phyloP scores from a whole-genome alignment of 2,329 filamentous ascomycete species.

The Rhytidhysteron rufulum region DNA sequence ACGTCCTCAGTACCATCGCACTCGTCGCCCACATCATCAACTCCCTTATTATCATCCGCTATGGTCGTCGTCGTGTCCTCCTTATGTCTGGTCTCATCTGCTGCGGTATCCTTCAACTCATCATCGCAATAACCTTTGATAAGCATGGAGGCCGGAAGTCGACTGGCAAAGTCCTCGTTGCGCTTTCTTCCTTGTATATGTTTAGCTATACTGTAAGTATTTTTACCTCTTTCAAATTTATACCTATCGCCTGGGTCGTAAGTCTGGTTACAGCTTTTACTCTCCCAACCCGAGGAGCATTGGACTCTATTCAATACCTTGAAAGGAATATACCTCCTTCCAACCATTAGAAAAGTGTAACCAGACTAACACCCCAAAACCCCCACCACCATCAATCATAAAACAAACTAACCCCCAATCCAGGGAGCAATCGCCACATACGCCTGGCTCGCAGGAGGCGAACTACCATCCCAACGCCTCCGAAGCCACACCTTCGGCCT shows the following conservation, averaged over 20 bases:
- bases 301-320: no score
- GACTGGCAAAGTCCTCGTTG: slow-evolving; percentile 51
- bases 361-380: no score
- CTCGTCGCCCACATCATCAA: slow-evolving; percentile 56
- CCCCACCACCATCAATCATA: background rate
- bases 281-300: no score
- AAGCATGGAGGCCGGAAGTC: slow-evolving; percentile 34
- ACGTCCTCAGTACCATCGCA: slow-evolving; percentile 53
- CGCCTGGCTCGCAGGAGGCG: slow-evolving; percentile 56
- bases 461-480: slow-evolving; percentile 55
- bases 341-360: no score
- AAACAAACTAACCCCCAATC: background rate
- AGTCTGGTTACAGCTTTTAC: no score
- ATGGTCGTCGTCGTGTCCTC: slow-evolving; percentile 52
- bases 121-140: slow-evolving; percentile 52
- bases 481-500: slow-evolving; percentile 55
- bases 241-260: no score
- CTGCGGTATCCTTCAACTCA: slow-evolving; percentile 53
- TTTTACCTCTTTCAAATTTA: no score
- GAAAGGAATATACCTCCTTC: no score
- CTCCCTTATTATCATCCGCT: slow-evolving; percentile 49
- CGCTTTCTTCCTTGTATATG: slow-evolving; percentile 52
- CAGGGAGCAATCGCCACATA: slow-evolving; percentile 49
- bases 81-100: slow-evolving; percentile 49
- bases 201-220: slow-evolving; percentile 45